A percentile compares a stretch with the other conserved stretches of the same genome.
Evolutionary conservation across 495 filamentous ascomycete genomes (phyloP).

Genomic region (Tuber umbilicatum): DNA sequence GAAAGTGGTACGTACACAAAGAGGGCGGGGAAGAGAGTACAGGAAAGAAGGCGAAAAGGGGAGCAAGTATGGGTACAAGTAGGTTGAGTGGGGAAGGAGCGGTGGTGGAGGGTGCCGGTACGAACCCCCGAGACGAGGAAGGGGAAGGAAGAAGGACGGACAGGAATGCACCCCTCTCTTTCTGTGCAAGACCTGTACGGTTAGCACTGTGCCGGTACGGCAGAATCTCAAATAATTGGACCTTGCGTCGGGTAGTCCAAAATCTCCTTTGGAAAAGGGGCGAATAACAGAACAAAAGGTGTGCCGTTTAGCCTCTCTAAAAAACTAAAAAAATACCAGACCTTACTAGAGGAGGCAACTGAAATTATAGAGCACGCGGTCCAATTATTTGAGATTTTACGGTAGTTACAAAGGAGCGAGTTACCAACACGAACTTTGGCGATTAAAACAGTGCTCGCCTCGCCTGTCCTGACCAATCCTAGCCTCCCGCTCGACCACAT

Average conservation of each 20-base stretch:
- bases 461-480: neutral
- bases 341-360: too few species aligned
- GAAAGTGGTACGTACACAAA: neutral
- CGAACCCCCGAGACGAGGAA: neutral
- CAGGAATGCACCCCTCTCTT: neutral
- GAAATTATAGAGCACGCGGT: too few species aligned
- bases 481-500: neutral
- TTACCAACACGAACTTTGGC: neutral
- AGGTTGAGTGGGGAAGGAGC: neutral
- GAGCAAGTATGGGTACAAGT: neutral
- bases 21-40: neutral
- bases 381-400: too few species aligned
- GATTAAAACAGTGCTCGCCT: too few species aligned
- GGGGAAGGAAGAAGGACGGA: neutral
- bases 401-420: too few species aligned
- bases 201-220: neutral
- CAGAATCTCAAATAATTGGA: too few species aligned
- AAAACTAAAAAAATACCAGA: too few species aligned
- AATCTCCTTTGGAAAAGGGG: too few species aligned
- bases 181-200: neutral
- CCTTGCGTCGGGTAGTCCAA: too few species aligned
- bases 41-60: neutral
- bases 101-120: neutral
- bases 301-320: neutral
- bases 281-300: too few species aligned